Conservation (phyloP, 2,329 filamentous ascomycete genomes). For the Botrytis sinoallii region DNA sequence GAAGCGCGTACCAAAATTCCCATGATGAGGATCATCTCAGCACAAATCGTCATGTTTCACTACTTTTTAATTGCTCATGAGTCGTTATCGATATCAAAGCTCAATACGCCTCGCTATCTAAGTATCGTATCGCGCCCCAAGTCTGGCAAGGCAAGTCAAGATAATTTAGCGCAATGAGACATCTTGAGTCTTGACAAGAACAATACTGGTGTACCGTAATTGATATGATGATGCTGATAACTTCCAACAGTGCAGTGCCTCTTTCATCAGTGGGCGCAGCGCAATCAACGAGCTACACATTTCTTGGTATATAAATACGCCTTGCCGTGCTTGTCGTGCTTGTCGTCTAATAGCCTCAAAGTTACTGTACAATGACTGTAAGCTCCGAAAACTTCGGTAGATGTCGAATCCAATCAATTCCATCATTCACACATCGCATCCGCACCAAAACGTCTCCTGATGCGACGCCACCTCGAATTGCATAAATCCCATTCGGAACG, state of each 20-base stretch:
- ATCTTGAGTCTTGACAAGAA: not conserved
- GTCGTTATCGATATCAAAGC: constrained; percentile 3
- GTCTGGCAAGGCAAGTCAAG: not conserved
- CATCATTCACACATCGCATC: not conserved
- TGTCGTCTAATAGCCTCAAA: not conserved
- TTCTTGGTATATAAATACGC: not conserved
- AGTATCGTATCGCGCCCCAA: not conserved
- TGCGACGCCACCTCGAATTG: not conserved
- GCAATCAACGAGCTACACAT: not conserved
- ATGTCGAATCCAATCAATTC: not conserved
- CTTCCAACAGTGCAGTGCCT: not conserved
- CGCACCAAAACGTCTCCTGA: not conserved
- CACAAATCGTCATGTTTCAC: not conserved
- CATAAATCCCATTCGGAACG: not conserved
- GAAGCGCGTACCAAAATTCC: constrained; percentile 1
- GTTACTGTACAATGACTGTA: not conserved
- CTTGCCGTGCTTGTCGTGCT: not conserved
- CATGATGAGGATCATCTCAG: not conserved
- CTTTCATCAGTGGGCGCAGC: not conserved
- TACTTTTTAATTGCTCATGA: not conserved
- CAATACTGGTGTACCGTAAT: not conserved
- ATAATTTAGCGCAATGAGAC: not conserved
- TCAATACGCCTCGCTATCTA: not conserved
- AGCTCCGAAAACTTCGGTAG: not conserved
- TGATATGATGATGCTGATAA: not conserved